phyloP scores from a whole-genome alignment of 106 monocot genomes.

The Cymbidium sinense region DNA sequence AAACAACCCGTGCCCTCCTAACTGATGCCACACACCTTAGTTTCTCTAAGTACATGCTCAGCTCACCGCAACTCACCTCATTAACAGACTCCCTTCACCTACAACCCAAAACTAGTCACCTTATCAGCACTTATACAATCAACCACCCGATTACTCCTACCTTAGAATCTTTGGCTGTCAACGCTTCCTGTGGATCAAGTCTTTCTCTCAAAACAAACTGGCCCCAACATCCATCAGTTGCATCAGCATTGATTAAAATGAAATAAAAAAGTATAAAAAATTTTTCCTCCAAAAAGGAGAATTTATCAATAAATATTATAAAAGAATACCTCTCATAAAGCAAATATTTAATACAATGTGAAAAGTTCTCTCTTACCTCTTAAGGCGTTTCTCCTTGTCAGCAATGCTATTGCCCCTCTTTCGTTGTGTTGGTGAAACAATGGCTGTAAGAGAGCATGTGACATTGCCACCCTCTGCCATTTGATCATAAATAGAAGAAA shows the following conservation, averaged over 20 bases:
- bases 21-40: too few relatives aligned
- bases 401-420: constrained; percentile 62
- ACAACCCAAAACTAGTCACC: too few relatives aligned
- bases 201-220: too few relatives aligned
- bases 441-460: constrained; percentile 15
- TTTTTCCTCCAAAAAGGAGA: background rate
- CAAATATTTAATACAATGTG: background rate
- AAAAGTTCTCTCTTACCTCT: constrained; percentile 38
- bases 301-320: background rate
- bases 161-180: too few relatives aligned
- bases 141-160: too few relatives aligned
- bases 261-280: background rate
- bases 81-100: too few relatives aligned
- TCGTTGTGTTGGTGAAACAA: constrained; percentile 31
- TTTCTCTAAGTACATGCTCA: too few relatives aligned
- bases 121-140: too few relatives aligned
- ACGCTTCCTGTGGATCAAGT: too few relatives aligned
- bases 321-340: background rate
- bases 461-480: constrained; percentile 21
- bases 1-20: too few relatives aligned
- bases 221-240: too few relatives aligned
- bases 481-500: constrained; percentile 37
- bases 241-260: background rate
- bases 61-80: too few relatives aligned
- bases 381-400: constrained; percentile 85